Percentiles rank a stretch among this genome's conserved stretches.
Evolutionary conservation across 2,329 filamentous ascomycete genomes (phyloP).

Genomic region (Rosellinia necatrix): DNA sequence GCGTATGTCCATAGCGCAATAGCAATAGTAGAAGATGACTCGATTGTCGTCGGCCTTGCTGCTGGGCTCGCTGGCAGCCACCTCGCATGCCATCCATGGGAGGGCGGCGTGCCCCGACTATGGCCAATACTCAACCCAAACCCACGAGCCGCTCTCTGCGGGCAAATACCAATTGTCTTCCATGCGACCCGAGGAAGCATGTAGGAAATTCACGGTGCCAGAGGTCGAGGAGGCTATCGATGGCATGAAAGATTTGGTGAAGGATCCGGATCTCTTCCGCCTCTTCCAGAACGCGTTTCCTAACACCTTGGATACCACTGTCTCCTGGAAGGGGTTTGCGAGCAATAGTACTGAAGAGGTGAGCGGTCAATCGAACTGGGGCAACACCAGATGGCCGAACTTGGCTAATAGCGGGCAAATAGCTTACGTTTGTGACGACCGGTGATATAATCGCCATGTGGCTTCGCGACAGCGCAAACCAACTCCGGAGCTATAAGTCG

Average conservation of each 20-base stretch:
- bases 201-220: constrained; percentile 79
- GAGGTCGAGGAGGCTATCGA: constrained; percentile 77
- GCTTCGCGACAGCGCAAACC: constrained; percentile 85
- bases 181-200: constrained; percentile 75
- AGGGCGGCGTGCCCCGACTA: constrained; percentile 65
- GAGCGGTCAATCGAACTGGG: constrained; percentile 53
- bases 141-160: constrained; percentile 73
- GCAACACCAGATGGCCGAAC: constrained; percentile 37
- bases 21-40: constrained; percentile 9
- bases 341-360: constrained; percentile 65
- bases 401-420: constrained; percentile 48
- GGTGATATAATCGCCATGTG: constrained; percentile 93
- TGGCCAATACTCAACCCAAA: constrained; percentile 59
- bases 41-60: constrained; percentile 18
- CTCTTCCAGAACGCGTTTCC: constrained; percentile 76
- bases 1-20: not conserved
- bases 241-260: constrained; percentile 69
- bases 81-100: constrained; percentile 11
- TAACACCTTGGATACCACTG: constrained; percentile 75
- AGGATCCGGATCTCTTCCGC: constrained; percentile 75
- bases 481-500: constrained; percentile 74
- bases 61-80: constrained; percentile 22
- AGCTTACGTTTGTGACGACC: constrained; percentile 80
- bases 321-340: constrained; percentile 68
- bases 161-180: constrained; percentile 78